These are phyloP conservation scores for Oemleria cerasiformis DNA, from an alignment of 306 rosid genomes.

Conservation along the genomic window DNA sequence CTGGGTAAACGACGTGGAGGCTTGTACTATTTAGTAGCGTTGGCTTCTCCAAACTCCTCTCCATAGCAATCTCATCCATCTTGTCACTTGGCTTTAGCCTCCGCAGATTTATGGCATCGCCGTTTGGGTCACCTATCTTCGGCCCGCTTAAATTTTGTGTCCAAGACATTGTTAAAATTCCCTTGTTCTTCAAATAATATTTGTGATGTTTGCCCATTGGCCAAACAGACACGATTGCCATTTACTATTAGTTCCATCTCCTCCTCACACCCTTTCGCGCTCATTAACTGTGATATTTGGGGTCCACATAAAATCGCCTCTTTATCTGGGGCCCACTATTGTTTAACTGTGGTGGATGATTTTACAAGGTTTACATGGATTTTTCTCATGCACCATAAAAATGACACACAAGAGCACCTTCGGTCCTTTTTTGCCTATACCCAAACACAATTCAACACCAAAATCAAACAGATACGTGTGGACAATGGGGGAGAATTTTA, in stretches of 20 bases:
- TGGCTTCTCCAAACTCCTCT: neutral
- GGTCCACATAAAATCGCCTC: too few relatives aligned
- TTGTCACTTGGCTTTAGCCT: neutral
- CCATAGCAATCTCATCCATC: neutral
- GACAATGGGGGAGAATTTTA: neutral
- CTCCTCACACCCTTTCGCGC: too few relatives aligned
- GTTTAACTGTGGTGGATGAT: too few relatives aligned
- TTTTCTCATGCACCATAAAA: too few relatives aligned
- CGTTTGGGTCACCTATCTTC: slow-evolving; percentile 3
- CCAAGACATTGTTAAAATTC: neutral
- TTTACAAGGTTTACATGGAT: too few relatives aligned
- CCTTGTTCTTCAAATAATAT: neutral
- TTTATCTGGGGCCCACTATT: too few relatives aligned
- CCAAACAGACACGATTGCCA: too few relatives aligned
- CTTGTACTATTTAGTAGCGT: too few relatives aligned
- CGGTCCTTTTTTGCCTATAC: neutral
- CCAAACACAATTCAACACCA: neutral
- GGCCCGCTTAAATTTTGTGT: neutral
- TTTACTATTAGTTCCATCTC: too few relatives aligned
- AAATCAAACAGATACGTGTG: neutral
- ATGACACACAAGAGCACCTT: neutral
- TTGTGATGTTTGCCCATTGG: too few relatives aligned
- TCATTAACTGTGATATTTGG: too few relatives aligned
- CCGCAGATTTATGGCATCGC: neutral
- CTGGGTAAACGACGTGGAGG: too few relatives aligned